Base-by-base conservation (phyloP, 805 yeast genomes). In the Metschnikowia hibisci region DNA sequence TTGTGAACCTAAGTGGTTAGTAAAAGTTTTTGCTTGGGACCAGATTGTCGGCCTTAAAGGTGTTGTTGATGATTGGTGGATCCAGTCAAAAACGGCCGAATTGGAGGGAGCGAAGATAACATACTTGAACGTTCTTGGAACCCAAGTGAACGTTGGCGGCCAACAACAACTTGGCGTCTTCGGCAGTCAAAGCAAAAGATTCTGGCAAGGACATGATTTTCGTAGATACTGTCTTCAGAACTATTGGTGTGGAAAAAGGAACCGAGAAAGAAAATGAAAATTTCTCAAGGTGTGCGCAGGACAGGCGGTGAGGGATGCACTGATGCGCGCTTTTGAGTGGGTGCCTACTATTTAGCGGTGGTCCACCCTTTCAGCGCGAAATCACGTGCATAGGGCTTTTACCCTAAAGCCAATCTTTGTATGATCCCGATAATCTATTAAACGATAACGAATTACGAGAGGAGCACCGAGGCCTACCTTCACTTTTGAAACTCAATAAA, bases 111-210 rank as follows among this genome's bases (percentile, higher is more conserved):
- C 23, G 26, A 39, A 36, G 23, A 39, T 27, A 63, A 81, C 90
- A 77, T 83, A 86, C 95, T 81, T 90, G 97, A 75, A 91, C 95
- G 88, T 93, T 93, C 88, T 93, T 93, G 74, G 98, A 84, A 77
- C 99, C 99, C 74, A 93, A 85, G 82, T 93, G 99, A 68, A 84
- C 87, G 88, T 91, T 91, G 74, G 99, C 99, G 74, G 99, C 98
- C 80, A 93, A 84, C 77, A 93, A 82, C 74, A 91, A 87, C 82
- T 93, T 93, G 79, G 96, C 95, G 78, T 90, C 97, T 80, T 88
- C 96, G 76, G 89, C 88, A 74, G 96, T 88, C 76, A 87, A 84
- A 74, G 83, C 87, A 77, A 84, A 82, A 67, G 87, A 78, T 77
- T 86, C 87, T 73, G 91, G 90, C 75, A 82, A 78, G 67, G 89